phyloP scores from a whole-genome alignment of 2,329 filamentous ascomycete species.

The Venturia pyrina region DNA sequence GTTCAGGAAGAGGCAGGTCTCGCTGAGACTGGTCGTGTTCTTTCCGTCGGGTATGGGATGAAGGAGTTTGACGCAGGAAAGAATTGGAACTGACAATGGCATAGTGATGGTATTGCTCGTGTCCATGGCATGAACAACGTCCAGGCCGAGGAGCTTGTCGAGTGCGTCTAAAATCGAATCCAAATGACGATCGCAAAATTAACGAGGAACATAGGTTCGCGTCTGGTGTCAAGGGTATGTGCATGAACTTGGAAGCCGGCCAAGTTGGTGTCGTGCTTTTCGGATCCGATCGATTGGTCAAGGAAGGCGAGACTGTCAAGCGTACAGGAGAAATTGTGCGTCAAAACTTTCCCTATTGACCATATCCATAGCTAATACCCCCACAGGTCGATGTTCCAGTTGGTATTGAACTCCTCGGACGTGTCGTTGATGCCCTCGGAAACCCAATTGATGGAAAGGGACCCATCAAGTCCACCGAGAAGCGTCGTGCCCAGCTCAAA shows the following conservation, averaged over 20 bases:
- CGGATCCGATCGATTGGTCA: slow-evolving; percentile 99
- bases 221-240: slow-evolving; percentile 99
- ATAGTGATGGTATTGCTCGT: slow-evolving; percentile 99
- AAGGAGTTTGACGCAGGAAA: slow-evolving; percentile 21
- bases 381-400: slow-evolving; percentile 88
- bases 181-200: slow-evolving; percentile 18
- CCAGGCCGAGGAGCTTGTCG: slow-evolving; percentile 99
- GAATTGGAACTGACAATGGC: slow-evolving; percentile 10
- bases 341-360: slow-evolving; percentile 18
- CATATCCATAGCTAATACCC: slow-evolving; percentile 18
- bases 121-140: slow-evolving; percentile 99
- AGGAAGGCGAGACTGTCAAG: slow-evolving; percentile 99
- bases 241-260: slow-evolving; percentile 99
- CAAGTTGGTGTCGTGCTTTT: slow-evolving; percentile 99
- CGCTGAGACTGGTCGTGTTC: slow-evolving; percentile 96
- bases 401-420: slow-evolving; percentile 83
- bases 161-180: slow-evolving; percentile 54
- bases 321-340: slow-evolving; percentile 98
- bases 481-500: slow-evolving; percentile 96
- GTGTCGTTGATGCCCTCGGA: slow-evolving; percentile 96
- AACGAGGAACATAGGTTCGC: slow-evolving; percentile 62
- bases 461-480: slow-evolving; percentile 83
- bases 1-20: slow-evolving; percentile 94
- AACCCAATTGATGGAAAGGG: slow-evolving; percentile 99
- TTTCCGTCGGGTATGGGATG: slow-evolving; percentile 88